A percentile compares a stretch with the other conserved stretches of the same genome.
These are phyloP conservation scores for Lindgomyces ingoldianus DNA, from an alignment of 495 filamentous ascomycete genomes.

Conservation along the genomic window DNA sequence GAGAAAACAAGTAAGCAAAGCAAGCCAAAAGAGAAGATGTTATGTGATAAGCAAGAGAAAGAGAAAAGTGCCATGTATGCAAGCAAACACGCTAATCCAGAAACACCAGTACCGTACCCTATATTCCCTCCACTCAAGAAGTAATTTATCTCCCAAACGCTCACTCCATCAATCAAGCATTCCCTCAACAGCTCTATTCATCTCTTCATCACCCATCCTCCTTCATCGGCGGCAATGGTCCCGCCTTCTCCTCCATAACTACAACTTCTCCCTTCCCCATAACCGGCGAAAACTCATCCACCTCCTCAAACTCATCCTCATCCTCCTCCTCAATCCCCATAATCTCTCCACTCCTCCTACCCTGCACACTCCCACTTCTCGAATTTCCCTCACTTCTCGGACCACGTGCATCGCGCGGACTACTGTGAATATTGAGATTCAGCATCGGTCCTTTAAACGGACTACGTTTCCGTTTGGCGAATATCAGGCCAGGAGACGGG, in stretches of 20 bases:
- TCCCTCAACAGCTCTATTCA: too few relatives aligned
- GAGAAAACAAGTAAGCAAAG: too few relatives aligned
- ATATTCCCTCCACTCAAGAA: too few relatives aligned
- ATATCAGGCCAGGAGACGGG: constrained; percentile 67
- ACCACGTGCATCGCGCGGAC: too few relatives aligned
- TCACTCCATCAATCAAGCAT: too few relatives aligned
- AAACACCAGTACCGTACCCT: too few relatives aligned
- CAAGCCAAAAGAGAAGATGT: too few relatives aligned
- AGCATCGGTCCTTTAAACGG: constrained; percentile 86
- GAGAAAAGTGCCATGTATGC: too few relatives aligned
- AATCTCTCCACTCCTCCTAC: constrained; percentile 66
- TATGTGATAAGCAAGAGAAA: too few relatives aligned
- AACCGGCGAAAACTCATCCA: constrained; percentile 46
- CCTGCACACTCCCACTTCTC: constrained; percentile 55
- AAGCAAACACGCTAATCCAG: too few relatives aligned
- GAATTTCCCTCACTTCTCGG: constrained; percentile 46
- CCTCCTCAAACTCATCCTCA: constrained; percentile 51
- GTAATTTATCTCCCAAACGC: too few relatives aligned
- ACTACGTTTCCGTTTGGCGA: constrained; percentile 86
- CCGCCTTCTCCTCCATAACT: constrained; percentile 10
- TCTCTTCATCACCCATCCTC: not conserved
- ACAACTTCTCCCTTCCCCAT: constrained; percentile 27
- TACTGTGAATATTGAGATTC: constrained; percentile 47
- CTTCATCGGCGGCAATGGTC: not conserved
- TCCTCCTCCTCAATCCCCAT: constrained; percentile 85